Evolutionary conservation across 345 rosid species (phyloP).

Genomic region (Erucastrum elatum): DNA sequence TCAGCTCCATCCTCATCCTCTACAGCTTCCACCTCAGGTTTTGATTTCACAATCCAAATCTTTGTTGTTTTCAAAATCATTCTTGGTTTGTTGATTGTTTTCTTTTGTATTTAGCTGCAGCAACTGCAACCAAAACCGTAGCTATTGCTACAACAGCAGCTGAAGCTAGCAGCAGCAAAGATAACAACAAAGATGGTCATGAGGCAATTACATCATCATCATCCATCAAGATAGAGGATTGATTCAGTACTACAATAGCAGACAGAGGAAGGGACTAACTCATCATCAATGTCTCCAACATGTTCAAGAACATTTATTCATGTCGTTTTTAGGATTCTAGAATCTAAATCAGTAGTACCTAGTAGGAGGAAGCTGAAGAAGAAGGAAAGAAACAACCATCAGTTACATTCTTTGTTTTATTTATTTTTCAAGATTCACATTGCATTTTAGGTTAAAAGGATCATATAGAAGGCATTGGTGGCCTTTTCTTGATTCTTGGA

Average conservation of each 20-base stretch:
- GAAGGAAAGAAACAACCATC: not conserved
- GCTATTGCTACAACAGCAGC: constrained; percentile 17
- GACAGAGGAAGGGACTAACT: constrained; percentile 32
- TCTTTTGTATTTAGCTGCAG: constrained; percentile 26
- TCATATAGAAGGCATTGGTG: constrained; percentile 33
- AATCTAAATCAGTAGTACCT: constrained; percentile 30
- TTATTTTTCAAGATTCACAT: constrained; percentile 19
- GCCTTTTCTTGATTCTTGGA: constrained; percentile 34
- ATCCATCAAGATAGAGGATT: constrained; percentile 32
- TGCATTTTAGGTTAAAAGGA: constrained; percentile 34
- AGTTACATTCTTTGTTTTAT: constrained; percentile 33
- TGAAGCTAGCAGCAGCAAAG: constrained; percentile 33
- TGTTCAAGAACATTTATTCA: constrained; percentile 28
- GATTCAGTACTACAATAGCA: constrained; percentile 22
- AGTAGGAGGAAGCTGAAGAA: constrained; percentile 14
- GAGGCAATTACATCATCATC: constrained; percentile 27
- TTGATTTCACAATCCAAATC: not conserved
- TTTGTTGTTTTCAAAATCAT: not conserved
- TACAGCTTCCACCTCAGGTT: constrained; percentile 54
- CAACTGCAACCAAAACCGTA: constrained; percentile 28
- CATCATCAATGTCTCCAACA: constrained; percentile 22
- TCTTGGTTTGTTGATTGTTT: not conserved
- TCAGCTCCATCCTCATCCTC: constrained; percentile 45
- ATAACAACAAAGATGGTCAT: constrained; percentile 32
- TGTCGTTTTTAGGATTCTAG: constrained; percentile 34